Conservation (phyloP, 805 yeast genomes). For the Starmerella khaoyaiensis region DNA sequence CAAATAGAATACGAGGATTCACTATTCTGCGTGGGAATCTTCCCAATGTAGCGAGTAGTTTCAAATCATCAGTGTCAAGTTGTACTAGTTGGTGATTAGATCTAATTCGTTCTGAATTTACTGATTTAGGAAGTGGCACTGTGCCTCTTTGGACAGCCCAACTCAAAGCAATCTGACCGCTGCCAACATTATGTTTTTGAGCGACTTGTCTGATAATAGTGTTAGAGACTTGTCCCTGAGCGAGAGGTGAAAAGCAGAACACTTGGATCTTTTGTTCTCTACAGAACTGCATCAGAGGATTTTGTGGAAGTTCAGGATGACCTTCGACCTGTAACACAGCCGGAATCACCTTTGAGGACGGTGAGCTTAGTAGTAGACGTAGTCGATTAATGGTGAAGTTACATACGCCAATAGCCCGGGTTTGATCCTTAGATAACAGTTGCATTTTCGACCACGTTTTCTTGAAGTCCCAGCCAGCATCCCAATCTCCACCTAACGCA, state of each 20-base stretch:
- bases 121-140: constrained; percentile 54
- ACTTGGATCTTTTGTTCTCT: constrained; percentile 39
- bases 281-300: constrained; percentile 42
- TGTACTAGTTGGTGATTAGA: constrained; percentile 32
- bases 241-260: constrained; percentile 70
- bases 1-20: constrained; percentile 17
- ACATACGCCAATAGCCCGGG: constrained; percentile 60
- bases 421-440: constrained; percentile 38
- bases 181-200: constrained; percentile 38
- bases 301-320: constrained; percentile 61
- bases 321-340: constrained; percentile 61
- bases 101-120: constrained; percentile 47
- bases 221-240: constrained; percentile 43
- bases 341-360: constrained; percentile 41
- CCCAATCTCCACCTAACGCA: constrained; percentile 22
- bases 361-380: constrained; percentile 33
- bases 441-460: constrained; percentile 58
- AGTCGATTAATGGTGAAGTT: constrained; percentile 46
- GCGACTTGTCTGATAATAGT: constrained; percentile 41
- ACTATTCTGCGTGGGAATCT: constrained; percentile 19
- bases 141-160: constrained; percentile 54
- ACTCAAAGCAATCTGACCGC: constrained; percentile 47
- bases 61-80: constrained; percentile 34
- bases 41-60: constrained; percentile 24
- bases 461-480: constrained; percentile 28